phyloP scores from a whole-genome alignment of 2,329 filamentous ascomycete genomes.

The Xylaria sp. region DNA sequence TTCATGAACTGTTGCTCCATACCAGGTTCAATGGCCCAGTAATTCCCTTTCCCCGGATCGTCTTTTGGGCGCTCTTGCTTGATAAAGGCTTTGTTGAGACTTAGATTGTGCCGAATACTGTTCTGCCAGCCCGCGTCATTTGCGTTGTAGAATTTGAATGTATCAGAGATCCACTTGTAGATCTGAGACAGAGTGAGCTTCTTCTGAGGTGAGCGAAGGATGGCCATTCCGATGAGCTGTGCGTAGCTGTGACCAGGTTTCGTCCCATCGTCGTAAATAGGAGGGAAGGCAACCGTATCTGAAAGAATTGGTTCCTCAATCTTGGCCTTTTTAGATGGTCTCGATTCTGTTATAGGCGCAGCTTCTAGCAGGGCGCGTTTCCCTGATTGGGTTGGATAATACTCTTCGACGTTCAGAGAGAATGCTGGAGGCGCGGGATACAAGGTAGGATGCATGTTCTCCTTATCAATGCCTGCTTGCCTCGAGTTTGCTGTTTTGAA shows the following conservation, averaged over 20 bases:
- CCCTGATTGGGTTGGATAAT: slow-evolving; percentile 63
- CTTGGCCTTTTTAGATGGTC: slow-evolving; percentile 75
- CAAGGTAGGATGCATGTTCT: slow-evolving; percentile 65
- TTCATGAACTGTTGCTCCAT: slow-evolving; percentile 91
- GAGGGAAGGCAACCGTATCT: slow-evolving; percentile 81
- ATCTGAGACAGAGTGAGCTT: slow-evolving; percentile 93
- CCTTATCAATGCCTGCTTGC: slow-evolving; percentile 60
- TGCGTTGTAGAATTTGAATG: slow-evolving; percentile 86
- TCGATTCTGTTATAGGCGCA: slow-evolving; percentile 75
- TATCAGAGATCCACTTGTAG: slow-evolving; percentile 99
- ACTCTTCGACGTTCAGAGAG: slow-evolving; percentile 63
- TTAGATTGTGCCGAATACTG: slow-evolving; percentile 97
- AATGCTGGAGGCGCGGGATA: slow-evolving; percentile 61
- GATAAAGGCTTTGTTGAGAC: slow-evolving; percentile 94
- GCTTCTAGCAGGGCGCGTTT: slow-evolving; percentile 78
- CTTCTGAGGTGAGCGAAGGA: slow-evolving; percentile 84
- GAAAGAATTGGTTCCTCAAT: slow-evolving; percentile 69
- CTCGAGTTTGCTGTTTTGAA: slow-evolving; percentile 65
- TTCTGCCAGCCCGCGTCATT: slow-evolving; percentile 97
- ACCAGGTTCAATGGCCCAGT: slow-evolving; percentile 93
- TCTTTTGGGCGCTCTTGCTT: slow-evolving; percentile 97
- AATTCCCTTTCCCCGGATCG: slow-evolving; percentile 96
- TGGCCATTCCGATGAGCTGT: slow-evolving; percentile 95
- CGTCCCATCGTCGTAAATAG: slow-evolving; percentile 82
- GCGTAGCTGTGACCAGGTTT: slow-evolving; percentile 96